Evolutionary conservation across 208 protist species (phyloP).

Genomic region (Crithidia mellificae): DNA sequence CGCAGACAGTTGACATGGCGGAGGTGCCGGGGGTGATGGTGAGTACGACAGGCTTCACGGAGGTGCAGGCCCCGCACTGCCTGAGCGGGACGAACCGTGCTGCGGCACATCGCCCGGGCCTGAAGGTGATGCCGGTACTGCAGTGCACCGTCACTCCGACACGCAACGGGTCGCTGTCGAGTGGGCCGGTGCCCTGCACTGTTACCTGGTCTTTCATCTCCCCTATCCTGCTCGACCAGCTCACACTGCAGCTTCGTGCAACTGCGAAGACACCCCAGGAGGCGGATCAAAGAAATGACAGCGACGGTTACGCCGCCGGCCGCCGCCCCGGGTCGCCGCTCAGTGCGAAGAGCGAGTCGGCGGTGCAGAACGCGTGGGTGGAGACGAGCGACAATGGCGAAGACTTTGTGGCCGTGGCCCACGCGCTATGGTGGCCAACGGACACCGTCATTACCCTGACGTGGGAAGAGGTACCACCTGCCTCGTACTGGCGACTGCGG

Average conservation of each 20-base stretch:
- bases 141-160: conserved; percentile 9
- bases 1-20: conserved; percentile 28
- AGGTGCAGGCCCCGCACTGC: conserved; percentile 29
- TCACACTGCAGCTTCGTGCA: conserved; percentile 16
- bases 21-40: conserved; percentile 37
- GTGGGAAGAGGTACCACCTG: conserved; percentile 31
- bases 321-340: neutral
- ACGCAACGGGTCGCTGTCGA: neutral
- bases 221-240: conserved; percentile 20
- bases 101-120: neutral
- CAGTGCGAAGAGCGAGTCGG: neutral
- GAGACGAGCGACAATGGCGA: conserved; percentile 81
- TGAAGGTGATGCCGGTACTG: conserved; percentile 17
- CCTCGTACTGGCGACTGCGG: conserved; percentile 28
- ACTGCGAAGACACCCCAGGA: neutral
- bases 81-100: conserved; percentile 20
- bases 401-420: conserved; percentile 56
- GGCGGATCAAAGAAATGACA: neutral
- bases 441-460: conserved; percentile 33
- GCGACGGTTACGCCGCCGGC: neutral
- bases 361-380: conserved; percentile 43
- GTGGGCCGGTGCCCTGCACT: neutral
- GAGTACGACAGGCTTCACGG: conserved; percentile 42
- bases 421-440: conserved; percentile 2
- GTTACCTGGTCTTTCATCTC: conserved; percentile 34